phyloP scores from a whole-genome alignment of 2,329 filamentous ascomycete species.

The Microdochium nivale region DNA sequence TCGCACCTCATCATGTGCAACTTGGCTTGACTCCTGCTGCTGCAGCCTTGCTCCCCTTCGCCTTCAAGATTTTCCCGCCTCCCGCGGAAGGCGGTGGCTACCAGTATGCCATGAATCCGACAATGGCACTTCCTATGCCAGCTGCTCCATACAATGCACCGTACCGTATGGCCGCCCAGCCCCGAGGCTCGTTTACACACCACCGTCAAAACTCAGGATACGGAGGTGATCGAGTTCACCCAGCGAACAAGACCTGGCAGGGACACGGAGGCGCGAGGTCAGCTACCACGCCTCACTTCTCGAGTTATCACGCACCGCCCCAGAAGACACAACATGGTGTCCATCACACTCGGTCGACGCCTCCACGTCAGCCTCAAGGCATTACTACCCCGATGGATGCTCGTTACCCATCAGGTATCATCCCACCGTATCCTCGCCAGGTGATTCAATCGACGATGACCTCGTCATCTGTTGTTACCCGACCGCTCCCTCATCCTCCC shows the following conservation, averaged over 20 bases:
- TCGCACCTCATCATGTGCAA: not conserved
- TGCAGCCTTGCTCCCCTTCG: not conserved
- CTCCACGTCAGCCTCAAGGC: too few relatives aligned
- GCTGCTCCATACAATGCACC: not conserved
- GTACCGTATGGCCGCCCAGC: not conserved
- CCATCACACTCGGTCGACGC: too few relatives aligned
- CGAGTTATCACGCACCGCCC: too few relatives aligned
- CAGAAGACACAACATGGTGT: too few relatives aligned
- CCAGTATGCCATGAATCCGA: not conserved
- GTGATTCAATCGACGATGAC: too few relatives aligned
- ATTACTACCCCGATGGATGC: too few relatives aligned
- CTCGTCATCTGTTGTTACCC: not conserved
- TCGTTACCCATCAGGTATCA: not conserved
- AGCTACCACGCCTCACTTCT: too few relatives aligned
- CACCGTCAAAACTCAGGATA: not conserved
- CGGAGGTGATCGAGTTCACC: too few relatives aligned
- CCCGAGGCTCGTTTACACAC: not conserved
- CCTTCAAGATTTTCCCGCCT: not conserved
- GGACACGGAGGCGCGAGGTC: too few relatives aligned
- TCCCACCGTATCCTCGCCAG: not conserved
- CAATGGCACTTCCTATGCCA: not conserved
- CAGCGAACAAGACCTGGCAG: too few relatives aligned
- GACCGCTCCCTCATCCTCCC: not conserved
- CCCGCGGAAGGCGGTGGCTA: not conserved
- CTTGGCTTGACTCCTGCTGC: not conserved